Evolutionary conservation across 1,284 basidiomycete species (phyloP).

Genomic region (Apiotrichum montevideense): DNA sequence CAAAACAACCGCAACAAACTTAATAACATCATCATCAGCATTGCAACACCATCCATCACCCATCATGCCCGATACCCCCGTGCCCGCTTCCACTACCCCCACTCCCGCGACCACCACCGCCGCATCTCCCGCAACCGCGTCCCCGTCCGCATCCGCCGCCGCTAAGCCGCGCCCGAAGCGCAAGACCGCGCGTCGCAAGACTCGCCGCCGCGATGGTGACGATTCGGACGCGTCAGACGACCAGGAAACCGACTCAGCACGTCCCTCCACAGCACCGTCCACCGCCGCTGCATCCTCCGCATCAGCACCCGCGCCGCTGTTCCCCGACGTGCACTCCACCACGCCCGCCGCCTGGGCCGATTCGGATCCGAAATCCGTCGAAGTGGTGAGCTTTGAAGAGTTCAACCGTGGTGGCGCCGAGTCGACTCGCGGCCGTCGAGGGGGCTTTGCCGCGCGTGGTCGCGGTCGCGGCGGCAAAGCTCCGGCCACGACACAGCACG

Average conservation of each 20-base stretch:
- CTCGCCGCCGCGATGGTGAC: conserved; percentile 11
- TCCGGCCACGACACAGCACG: too few species aligned
- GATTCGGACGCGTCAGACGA: conserved; percentile 1
- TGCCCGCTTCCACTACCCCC: conserved; percentile 1
- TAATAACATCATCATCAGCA: too few species aligned
- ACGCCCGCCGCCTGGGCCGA: conserved; percentile 32
- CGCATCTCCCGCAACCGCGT: neutral
- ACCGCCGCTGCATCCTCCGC: too few species aligned
- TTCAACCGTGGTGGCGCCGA: conserved; percentile 15
- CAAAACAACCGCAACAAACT: too few species aligned
- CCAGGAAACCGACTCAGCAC: neutral
- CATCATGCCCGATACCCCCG: neutral
- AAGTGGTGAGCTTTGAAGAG: conserved; percentile 26
- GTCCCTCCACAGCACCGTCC: neutral
- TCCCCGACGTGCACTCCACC: conserved; percentile 23
- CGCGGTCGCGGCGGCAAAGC: conserved; percentile 11
- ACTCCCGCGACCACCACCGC: neutral
- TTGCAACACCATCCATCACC: neutral
- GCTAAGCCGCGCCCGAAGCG: neutral
- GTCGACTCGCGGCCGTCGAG: conserved; percentile 1
- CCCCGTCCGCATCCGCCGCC: conserved; percentile 2
- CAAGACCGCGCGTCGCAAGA: conserved; percentile 9
- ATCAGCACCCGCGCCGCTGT: conserved; percentile 9
- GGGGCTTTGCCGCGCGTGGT: neutral
- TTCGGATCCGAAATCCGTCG: conserved; percentile 5